Conservation (phyloP, 257 asterid genomes). For the Solanum piurae region DNA sequence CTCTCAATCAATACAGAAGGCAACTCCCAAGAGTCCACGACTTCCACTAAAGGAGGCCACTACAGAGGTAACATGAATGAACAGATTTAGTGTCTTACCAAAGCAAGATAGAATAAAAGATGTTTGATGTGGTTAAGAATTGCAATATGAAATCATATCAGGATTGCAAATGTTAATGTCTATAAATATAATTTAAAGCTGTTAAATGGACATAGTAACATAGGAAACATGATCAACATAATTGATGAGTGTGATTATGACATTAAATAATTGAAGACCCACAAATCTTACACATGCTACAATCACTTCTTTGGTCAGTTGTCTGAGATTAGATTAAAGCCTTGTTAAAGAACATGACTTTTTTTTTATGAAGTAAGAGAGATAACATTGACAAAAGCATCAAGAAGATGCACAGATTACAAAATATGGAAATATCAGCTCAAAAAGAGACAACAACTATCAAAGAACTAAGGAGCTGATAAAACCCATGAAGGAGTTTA, state of each 20-base stretch:
- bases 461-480: neutral
- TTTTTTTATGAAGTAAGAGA: neutral
- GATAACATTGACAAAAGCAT: neutral
- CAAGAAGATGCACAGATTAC: neutral
- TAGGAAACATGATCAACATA: neutral
- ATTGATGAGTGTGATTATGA: neutral
- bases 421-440: neutral
- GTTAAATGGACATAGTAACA: neutral
- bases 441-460: neutral
- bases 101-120: neutral
- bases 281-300: neutral
- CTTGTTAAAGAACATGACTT: neutral
- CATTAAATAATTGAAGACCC: neutral
- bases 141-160: neutral
- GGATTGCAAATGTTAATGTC: neutral
- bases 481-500: neutral
- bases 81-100: neutral
- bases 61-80: slow-evolving; percentile 24
- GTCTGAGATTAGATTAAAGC: neutral
- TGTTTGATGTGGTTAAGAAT: neutral
- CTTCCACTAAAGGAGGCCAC: slow-evolving; percentile 97
- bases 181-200: neutral
- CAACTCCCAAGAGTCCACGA: slow-evolving; percentile 90
- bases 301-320: neutral
- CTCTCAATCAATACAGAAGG: slow-evolving; percentile 85